Evolutionary conservation across 2,329 filamentous ascomycete genomes (phyloP), one percentile per base, ranked within the genome.

Genomic region (Akanthomyces muscarius): DNA sequence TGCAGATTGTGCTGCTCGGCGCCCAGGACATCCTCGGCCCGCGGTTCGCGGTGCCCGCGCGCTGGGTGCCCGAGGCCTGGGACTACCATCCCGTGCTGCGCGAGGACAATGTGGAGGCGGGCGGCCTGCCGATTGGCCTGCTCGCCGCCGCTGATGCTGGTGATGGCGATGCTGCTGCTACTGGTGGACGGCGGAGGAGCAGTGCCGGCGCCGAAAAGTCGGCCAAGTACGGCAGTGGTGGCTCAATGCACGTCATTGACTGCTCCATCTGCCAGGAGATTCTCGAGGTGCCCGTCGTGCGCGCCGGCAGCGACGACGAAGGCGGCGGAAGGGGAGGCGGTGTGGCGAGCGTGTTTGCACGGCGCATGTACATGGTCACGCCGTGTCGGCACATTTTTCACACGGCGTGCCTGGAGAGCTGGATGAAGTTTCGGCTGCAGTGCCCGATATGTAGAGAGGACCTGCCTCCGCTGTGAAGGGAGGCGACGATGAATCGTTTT

Each of bases 381-480:
- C 95, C 95, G 54, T 99, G 95, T 75, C 82, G 93, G 62, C 95
- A 99, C 77, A 92, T 98, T 55, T 99, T 99, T 74, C 95, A 99
- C 73, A 95, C 88, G 63, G 81, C 83, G 38, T 99, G 95, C 75
- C 78, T 99, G 68, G 94, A 98, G 77, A 92, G 92, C 45, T 98
- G 95, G 95, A 95, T 99, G 90, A 85, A 91, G 72, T 92, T 96
- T 74, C 80, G 94, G 63, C 76, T 99, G 71, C 92, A 97, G 78
- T 99, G 95, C 77, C 95, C 95, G 1, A 97, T 97, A 68, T 98
- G 95, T 76, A 84, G 95, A 68, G 93, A 97, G 78, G 89, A 90
- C 64, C 75, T 98, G 70, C 94, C 94, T 58, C 91, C 93, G 50
- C 76, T 97, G 72, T 97, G 82, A 78, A n/a, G 6, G 28, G 6